Evolutionary conservation across 2,329 filamentous ascomycete genomes (phyloP), one percentile per base, ranked within the genome.

Genomic region (Trichothecium sympodiale): DNA sequence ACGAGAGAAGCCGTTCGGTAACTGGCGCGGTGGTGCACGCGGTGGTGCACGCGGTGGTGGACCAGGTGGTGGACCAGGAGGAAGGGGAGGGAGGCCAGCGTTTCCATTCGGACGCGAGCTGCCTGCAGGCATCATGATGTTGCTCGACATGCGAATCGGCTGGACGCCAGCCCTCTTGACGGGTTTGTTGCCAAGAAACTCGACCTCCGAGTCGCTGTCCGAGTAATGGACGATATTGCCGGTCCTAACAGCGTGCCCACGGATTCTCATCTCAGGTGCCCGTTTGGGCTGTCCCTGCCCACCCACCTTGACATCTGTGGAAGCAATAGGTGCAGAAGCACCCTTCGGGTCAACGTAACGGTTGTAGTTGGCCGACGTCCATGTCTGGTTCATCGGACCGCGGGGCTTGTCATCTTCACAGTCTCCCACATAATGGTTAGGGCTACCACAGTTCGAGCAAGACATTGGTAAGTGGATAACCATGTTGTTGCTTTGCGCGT

Each of bases 391-490:
- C 5, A 46, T 35, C 17, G 38, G 32, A 20, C 41, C 39, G 23
- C 43, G 42, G 20, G 6, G 20, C 10, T 6, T 10, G 20, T 44
- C 43, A 20, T 51, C 37, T 5, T 49, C 53, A 49, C 77, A 81
- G 37, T 77, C 74, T 10, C 65, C 60, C 2, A 71, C 69, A 47
- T 67, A 79, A 50, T 81, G 77, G 6, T 62, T 62, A 18, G 56
- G 47, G 12, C 50, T 52, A 17, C 74, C 76, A 46, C 77, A 81
- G 26, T 50, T 52, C 39, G 73, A 74, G 53, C 77, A 80, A 36
- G 62, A 69, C 1, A 63, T 54, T 1, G 63, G 61, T 15, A 80
- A 61, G 20, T 54, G 51, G 33, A 55, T 56, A 28, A 78, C 71
- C 40, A 63, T 73, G 38, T 58, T 61, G 33, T 64, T 55, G 12